These are phyloP conservation scores for Pilobolus umbonatus DNA, from an alignment of 192 early-diverging fungal species.

Conservation along the genomic window DNA sequence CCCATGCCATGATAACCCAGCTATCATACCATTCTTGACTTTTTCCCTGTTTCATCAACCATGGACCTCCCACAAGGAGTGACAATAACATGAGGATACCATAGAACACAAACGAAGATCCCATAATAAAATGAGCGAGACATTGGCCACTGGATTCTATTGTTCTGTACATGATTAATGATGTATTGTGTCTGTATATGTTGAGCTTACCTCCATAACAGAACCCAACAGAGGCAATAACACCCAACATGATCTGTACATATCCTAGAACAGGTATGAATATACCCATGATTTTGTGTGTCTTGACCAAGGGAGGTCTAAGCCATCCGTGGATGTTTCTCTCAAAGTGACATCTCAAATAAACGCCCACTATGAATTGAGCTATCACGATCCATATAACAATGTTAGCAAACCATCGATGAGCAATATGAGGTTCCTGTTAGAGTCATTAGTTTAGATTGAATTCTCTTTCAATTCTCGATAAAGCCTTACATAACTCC, in stretches of 20 bases:
- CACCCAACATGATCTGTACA: slow-evolving; percentile 60
- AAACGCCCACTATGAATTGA: slow-evolving; percentile 52
- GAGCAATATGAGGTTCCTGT: slow-evolving; percentile 49
- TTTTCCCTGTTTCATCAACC: slow-evolving; percentile 49
- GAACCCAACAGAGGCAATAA: slow-evolving; percentile 56
- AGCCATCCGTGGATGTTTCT: slow-evolving; percentile 46
- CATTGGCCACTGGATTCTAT: slow-evolving; percentile 58
- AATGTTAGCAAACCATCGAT: slow-evolving; percentile 57
- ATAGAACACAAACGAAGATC: slow-evolving; percentile 64
- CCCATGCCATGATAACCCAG: slow-evolving; percentile 59
- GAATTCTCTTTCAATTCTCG: neutral
- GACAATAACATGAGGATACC: slow-evolving; percentile 55
- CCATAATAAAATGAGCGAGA: slow-evolving; percentile 70
- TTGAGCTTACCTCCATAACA: slow-evolving; percentile 46
- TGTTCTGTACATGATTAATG: neutral
- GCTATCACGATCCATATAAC: slow-evolving; percentile 49
- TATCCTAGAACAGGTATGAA: slow-evolving; percentile 53
- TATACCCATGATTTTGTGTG: slow-evolving; percentile 50
- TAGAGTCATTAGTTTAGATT: neutral
- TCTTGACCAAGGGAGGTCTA: slow-evolving; percentile 42
- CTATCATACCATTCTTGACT: slow-evolving; percentile 69
- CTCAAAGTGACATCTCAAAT: slow-evolving; percentile 58
- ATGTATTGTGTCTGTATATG: neutral
- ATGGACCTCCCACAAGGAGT: slow-evolving; percentile 52
- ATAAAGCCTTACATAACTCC: slow-evolving; percentile 42